Percentiles rank a stretch among this genome's conserved stretches.
phyloP scores from a whole-genome alignment of 2,329 filamentous ascomycete genomes.

The Claviceps purpurea region DNA sequence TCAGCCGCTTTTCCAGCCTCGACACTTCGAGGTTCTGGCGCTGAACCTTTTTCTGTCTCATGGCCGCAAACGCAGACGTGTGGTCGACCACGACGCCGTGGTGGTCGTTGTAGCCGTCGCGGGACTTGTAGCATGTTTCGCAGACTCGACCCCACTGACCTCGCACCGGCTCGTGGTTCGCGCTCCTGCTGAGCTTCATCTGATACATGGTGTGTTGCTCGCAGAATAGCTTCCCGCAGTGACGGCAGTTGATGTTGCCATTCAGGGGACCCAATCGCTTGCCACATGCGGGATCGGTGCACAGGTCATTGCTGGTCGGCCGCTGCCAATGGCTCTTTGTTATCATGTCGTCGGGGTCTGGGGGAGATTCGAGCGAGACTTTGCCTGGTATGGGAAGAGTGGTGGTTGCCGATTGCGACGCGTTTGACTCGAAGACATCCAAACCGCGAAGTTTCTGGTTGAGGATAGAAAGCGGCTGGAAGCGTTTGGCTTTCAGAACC shows the following conservation, averaged over 20 bases:
- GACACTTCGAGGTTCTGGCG: constrained; percentile 79
- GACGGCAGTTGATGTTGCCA: constrained; percentile 82
- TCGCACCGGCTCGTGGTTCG: constrained; percentile 76
- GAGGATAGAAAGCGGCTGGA: constrained; percentile 79
- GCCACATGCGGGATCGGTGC: constrained; percentile 77
- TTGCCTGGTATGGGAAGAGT: constrained; percentile 19
- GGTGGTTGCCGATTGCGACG: constrained; percentile 34
- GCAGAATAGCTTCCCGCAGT: constrained; percentile 87
- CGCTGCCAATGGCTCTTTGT: constrained; percentile 83
- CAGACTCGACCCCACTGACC: constrained; percentile 92
- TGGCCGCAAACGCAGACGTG: constrained; percentile 52
- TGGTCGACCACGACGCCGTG: constrained; percentile 59
- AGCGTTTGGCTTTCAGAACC: constrained; percentile 83
- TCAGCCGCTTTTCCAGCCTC: constrained; percentile 79
- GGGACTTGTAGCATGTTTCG: constrained; percentile 97
- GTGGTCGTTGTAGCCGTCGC: constrained; percentile 90
- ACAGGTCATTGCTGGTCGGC: constrained; percentile 58
- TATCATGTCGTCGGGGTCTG: constrained; percentile 83
- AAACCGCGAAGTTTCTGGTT: constrained; percentile 89
- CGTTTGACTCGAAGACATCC: constrained; percentile 89
- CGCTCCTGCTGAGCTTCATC: constrained; percentile 88
- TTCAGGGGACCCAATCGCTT: constrained; percentile 66
- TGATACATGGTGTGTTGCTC: constrained; percentile 99
- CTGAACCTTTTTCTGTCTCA: constrained; percentile 68
- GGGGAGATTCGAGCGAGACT: constrained; percentile 26